These are phyloP conservation scores for Sicyos edulis DNA, from an alignment of 306 rosid species.

Conservation along the genomic window DNA sequence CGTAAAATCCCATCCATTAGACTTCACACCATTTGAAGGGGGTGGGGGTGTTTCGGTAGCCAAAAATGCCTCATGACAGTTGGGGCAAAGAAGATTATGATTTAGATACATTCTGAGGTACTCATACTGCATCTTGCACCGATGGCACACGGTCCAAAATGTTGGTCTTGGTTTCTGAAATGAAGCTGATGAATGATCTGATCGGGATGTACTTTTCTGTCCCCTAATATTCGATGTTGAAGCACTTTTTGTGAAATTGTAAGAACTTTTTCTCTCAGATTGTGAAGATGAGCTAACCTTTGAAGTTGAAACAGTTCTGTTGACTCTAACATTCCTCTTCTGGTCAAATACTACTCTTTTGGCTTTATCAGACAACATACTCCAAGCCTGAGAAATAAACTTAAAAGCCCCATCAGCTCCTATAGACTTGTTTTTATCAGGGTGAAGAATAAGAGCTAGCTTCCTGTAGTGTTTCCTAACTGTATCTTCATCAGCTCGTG, in stretches of 20 bases:
- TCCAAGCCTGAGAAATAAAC: conserved; percentile 86
- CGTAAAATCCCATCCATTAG: conserved; percentile 47
- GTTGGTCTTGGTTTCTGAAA: conserved; percentile 50
- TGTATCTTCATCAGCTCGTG: conserved; percentile 60
- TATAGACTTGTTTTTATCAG: conserved; percentile 82
- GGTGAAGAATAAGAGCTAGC: conserved; percentile 88
- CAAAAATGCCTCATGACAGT: conserved; percentile 73
- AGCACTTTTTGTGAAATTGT: conserved; percentile 47
- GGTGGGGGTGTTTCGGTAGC: conserved; percentile 81
- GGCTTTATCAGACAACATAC: conserved; percentile 65
- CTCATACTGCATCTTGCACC: conserved; percentile 95
- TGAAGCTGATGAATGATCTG: conserved; percentile 41
- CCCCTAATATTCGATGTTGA: conserved; percentile 41
- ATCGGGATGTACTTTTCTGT: conserved; percentile 45
- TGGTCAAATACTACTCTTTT: conserved; percentile 53
- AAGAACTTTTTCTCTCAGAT: conserved; percentile 44
- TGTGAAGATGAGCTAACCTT: conserved; percentile 42
- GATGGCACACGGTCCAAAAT: conserved; percentile 85
- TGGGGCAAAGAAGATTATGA: conserved; percentile 87
- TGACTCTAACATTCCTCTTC: conserved; percentile 39
- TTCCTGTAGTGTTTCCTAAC: conserved; percentile 72
- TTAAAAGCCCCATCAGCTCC: conserved; percentile 92
- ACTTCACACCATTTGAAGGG: conserved; percentile 55
- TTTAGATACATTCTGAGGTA: conserved; percentile 80
- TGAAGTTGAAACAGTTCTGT: conserved; percentile 36